A percentile compares a stretch with the other conserved stretches of the same genome.
These are phyloP conservation scores for Tagetes erecta DNA, from an alignment of 129 eudicot genomes.

Conservation along the genomic window DNA sequence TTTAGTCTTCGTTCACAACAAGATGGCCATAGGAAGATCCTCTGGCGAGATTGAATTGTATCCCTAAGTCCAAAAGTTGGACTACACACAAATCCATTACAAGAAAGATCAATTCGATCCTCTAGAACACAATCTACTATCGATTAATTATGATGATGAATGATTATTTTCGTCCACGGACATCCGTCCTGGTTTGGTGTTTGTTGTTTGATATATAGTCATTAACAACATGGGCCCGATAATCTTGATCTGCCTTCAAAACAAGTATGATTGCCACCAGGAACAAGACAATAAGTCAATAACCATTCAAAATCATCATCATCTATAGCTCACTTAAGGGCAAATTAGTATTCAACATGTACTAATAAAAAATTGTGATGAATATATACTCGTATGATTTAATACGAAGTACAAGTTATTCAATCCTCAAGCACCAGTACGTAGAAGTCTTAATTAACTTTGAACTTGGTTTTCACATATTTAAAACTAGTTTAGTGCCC, in stretches of 20 bases:
- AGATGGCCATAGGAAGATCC: too few relatives aligned
- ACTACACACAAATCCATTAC: background rate
- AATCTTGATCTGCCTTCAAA: background rate
- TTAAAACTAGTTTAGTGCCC: too few relatives aligned
- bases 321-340: background rate
- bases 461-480: too few relatives aligned
- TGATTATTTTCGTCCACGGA: conserved; percentile 16
- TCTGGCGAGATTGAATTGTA: too few relatives aligned
- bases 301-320: conserved; percentile 11
- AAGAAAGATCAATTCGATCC: background rate
- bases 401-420: background rate
- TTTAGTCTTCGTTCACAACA: too few relatives aligned
- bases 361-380: background rate
- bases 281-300: background rate
- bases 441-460: too few relatives aligned
- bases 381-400: background rate
- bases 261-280: background rate
- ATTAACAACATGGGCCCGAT: conserved; percentile 22
- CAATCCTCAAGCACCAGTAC: background rate
- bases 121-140: background rate
- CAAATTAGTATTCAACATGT: background rate
- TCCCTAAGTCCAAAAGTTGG: too few relatives aligned
- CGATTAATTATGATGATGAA: conserved; percentile 6
- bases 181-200: conserved; percentile 17
- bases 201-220: conserved; percentile 18